Evolutionary conservation across 208 protist genomes (phyloP).

Genomic region (Crithidia brevicula): DNA sequence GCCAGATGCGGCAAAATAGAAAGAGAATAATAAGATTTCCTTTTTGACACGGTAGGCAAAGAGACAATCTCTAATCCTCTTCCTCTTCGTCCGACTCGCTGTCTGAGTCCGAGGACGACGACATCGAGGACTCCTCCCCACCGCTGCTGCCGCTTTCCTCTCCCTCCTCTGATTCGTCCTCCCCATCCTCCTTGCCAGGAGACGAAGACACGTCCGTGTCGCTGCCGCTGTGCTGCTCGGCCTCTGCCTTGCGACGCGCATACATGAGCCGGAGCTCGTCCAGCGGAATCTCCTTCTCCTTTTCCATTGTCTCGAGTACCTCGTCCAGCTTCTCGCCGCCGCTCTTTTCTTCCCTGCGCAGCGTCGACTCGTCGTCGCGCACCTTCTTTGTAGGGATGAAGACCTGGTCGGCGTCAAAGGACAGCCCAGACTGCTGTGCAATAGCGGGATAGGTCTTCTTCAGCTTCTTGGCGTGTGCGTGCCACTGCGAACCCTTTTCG

Average conservation of each 20-base stretch:
- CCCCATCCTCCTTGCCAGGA: slow-evolving; percentile 17
- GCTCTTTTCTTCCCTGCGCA: slow-evolving; percentile 71
- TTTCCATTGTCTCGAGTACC: slow-evolving; percentile 75
- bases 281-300: slow-evolving; percentile 82
- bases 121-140: slow-evolving; percentile 8
- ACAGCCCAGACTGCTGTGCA: slow-evolving; percentile 54
- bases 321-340: slow-evolving; percentile 66
- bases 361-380: slow-evolving; percentile 84
- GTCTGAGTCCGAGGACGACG: slow-evolving; percentile 14
- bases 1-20: too few species aligned
- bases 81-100: slow-evolving; percentile 25
- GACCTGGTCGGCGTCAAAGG: slow-evolving; percentile 67
- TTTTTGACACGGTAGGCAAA: too few species aligned
- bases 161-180: slow-evolving; percentile 39
- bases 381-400: slow-evolving; percentile 78
- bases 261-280: slow-evolving; percentile 84
- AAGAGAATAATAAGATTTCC: slow-evolving; percentile 6
- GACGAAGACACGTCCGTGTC: slow-evolving; percentile 12
- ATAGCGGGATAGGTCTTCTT: slow-evolving; percentile 51
- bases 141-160: slow-evolving; percentile 28
- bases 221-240: slow-evolving; percentile 38
- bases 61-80: slow-evolving; percentile 8
- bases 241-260: slow-evolving; percentile 28
- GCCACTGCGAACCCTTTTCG: slow-evolving; percentile 63
- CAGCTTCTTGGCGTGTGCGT: slow-evolving; percentile 65